Evolutionary conservation across 1,284 basidiomycete genomes (phyloP), one percentile per base, ranked within the genome.

Genomic region (Wallemia mellicola): DNA sequence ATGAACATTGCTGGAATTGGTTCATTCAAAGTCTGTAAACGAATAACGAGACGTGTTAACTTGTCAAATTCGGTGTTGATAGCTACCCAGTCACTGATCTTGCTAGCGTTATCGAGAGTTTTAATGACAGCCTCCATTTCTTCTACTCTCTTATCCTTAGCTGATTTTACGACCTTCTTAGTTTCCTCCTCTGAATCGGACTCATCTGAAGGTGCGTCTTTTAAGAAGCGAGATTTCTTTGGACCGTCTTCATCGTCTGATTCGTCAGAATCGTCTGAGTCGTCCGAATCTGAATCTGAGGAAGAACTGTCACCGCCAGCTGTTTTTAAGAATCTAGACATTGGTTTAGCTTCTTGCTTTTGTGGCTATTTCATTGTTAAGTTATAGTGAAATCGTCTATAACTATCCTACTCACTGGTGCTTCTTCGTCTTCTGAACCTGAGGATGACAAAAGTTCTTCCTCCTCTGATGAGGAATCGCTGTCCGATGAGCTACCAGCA

Each of bases 11-110:
- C 78, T 26, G 94, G 89, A 59, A 94, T 78, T 58, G 84, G 81
- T 68, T 94, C 89, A 30, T 82, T 77, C 28, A 85, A 76, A 64
- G 86, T 84, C 68, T 82, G 83, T 69, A 92, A 87, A 61, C 86
- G 79, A 68, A 86, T 81, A 63, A 91, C 81, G 73, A 96, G 82
- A 59, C 91, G 85, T 59, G 79, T 73, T 60, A 99, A 77, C 71
- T 92, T 94, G 73, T 99, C 94, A 70, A 92, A 95, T 73, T 98
- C 94, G 92, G 71, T 82, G 55, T 82, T 85, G 66, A 91, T 94
- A 30, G 81, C 81, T 24, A 83, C 82, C 94, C 94, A 99, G 73
- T 99, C 89, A 65, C 86, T 88, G 38, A 48, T 48, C 27, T 65
- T 66, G 9, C 67, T 66, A 58, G 71, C 69, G 66, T 91, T 92